Percentiles rank a stretch among this genome's conserved stretches.
These are phyloP conservation scores for Pseudozyma tsukubaensis DNA, from an alignment of 1,284 basidiomycete genomes.

Conservation along the genomic window DNA sequence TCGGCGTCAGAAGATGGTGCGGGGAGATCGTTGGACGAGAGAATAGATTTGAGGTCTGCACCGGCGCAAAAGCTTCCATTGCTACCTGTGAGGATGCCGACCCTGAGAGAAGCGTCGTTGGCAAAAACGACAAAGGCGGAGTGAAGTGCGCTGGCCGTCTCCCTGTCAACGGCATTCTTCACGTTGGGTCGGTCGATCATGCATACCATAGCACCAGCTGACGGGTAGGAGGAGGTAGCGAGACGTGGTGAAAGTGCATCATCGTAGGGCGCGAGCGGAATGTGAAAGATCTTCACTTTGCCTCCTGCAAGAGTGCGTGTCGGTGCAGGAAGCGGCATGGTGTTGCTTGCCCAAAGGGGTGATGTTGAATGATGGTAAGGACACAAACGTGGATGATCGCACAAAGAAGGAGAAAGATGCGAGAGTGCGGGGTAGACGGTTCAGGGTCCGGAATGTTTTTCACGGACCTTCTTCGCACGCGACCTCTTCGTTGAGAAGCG, in stretches of 20 bases:
- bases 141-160: constrained; percentile 29
- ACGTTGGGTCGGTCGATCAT: constrained; percentile 26
- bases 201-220: constrained; percentile 35
- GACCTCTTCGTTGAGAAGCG: neutral
- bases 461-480: neutral
- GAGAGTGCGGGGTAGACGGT: neutral
- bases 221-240: neutral
- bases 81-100: constrained; percentile 33
- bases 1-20: neutral
- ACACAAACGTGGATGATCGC: too few relatives aligned
- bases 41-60: constrained; percentile 39
- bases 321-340: constrained; percentile 10
- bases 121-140: constrained; percentile 27
- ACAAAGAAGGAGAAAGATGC: neutral
- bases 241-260: constrained; percentile 24
- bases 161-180: constrained; percentile 40
- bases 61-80: constrained; percentile 39
- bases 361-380: neutral
- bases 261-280: constrained; percentile 16
- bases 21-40: neutral
- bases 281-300: constrained; percentile 36
- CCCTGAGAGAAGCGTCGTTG: constrained; percentile 17
- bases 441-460: too few relatives aligned
- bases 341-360: neutral
- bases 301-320: constrained; percentile 19